A percentile compares a stretch with the other conserved stretches of the same genome.
Conservation (phyloP, 345 rosid species). For the Eutrema japonicum region DNA sequence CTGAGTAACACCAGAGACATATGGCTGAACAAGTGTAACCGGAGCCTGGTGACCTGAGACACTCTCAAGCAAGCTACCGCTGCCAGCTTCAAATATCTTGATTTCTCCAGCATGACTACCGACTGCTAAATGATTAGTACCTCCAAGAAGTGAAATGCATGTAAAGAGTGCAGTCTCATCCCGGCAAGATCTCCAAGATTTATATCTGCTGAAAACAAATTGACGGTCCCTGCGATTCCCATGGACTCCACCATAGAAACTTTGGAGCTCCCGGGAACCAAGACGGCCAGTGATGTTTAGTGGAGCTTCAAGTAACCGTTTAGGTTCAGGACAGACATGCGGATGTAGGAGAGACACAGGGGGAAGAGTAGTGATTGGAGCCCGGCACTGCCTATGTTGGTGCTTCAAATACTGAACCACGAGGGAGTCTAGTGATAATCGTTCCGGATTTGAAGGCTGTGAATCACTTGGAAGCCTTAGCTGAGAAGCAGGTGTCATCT, state of each 20-base stretch:
- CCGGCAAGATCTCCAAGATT: constrained; percentile 91
- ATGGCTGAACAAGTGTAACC: constrained; percentile 71
- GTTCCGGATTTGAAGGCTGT: constrained; percentile 67
- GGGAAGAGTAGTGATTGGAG: constrained; percentile 97
- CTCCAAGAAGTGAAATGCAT: constrained; percentile 78
- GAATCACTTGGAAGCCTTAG: constrained; percentile 56
- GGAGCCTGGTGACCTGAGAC: constrained; percentile 79
- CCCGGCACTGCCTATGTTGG: constrained; percentile 98
- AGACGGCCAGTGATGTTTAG: constrained; percentile 83
- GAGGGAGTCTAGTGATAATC: constrained; percentile 79
- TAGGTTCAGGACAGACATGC: constrained; percentile 97
- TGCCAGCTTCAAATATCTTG: constrained; percentile 73
- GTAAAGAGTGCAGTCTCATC: constrained; percentile 87
- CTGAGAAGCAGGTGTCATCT: constrained; percentile 56
- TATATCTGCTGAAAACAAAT: constrained; percentile 93
- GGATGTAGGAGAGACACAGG: constrained; percentile 93
- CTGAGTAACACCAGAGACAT: constrained; percentile 62
- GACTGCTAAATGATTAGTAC: constrained; percentile 80
- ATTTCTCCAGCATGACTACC: constrained; percentile 91
- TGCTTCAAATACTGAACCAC: constrained; percentile 96
- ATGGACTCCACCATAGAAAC: constrained; percentile 81
- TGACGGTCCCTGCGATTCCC: constrained; percentile 97
- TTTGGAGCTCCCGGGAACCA: constrained; percentile 81
- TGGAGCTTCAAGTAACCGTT: constrained; percentile 89
- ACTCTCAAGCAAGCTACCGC: constrained; percentile 71